A percentile compares a stretch with the other conserved stretches of the same genome.
These are phyloP conservation scores for Talaromyces ruber DNA, from an alignment of 495 filamentous ascomycete genomes.

Conservation along the genomic window DNA sequence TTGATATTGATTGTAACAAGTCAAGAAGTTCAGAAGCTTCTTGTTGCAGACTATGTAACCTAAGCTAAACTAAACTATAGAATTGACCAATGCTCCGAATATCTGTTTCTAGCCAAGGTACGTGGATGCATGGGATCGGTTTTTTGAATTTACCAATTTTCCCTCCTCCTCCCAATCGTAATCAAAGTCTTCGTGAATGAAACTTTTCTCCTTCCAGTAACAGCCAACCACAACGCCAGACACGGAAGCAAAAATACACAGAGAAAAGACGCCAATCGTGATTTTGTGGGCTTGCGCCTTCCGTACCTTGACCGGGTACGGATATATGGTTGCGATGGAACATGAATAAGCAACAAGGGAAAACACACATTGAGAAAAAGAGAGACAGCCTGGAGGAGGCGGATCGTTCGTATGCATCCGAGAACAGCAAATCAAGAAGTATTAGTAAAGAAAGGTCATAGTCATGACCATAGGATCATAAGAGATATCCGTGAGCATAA, in stretches of 20 bases:
- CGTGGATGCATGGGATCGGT: background rate
- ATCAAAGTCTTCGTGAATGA: background rate
- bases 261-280: background rate
- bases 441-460: conserved; percentile 2
- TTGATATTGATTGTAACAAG: background rate
- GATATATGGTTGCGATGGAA: background rate
- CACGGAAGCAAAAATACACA: background rate
- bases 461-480: conserved; percentile 6
- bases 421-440: background rate
- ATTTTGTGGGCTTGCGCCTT: background rate
- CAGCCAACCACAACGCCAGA: background rate
- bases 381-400: background rate
- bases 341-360: background rate
- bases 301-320: background rate
- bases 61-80: background rate
- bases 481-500: background rate
- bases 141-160: background rate
- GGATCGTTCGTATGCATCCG: background rate
- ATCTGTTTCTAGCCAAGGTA: background rate
- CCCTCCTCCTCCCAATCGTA: background rate
- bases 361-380: background rate
- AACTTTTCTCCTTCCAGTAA: background rate
- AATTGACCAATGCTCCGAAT: background rate
- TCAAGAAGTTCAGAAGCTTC: conserved; percentile 10
- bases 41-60: background rate